Conservation (phyloP, 148 eudicot species). For the Rheum nobile region DNA sequence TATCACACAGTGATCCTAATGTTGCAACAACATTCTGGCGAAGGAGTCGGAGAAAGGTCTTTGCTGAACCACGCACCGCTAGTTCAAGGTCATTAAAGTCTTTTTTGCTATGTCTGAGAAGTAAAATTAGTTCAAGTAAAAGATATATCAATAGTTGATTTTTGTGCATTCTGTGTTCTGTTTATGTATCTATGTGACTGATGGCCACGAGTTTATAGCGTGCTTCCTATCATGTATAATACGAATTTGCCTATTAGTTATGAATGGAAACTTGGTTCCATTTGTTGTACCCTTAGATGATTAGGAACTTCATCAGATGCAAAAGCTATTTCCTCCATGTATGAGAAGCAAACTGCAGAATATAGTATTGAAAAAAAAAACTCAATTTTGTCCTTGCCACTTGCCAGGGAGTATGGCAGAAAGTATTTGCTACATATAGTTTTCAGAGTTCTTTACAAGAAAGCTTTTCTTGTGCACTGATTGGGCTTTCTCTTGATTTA, state of each 20-base stretch:
- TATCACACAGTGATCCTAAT: slow-evolving; percentile 82
- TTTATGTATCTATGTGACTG: neutral
- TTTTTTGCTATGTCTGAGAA: neutral
- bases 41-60: slow-evolving; percentile 81
- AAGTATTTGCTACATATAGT: too few species aligned
- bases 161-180: neutral
- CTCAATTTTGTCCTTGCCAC: neutral
- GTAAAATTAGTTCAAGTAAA: neutral
- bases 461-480: too few species aligned
- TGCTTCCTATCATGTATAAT: neutral
- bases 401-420: neutral
- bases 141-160: neutral
- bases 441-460: too few species aligned
- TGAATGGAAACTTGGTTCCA: neutral
- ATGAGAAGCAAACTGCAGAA: neutral
- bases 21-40: slow-evolving; percentile 81
- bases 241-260: neutral
- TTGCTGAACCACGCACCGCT: slow-evolving; percentile 88
- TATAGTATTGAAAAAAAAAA: neutral
- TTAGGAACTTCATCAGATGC: neutral
- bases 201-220: neutral
- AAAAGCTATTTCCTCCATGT: neutral
- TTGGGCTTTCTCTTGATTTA: neutral
- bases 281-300: neutral
- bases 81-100: slow-evolving; percentile 63